Evolutionary conservation across 495 filamentous ascomycete genomes (phyloP), one percentile per base, ranked within the genome.

Genomic region (Penicilliopsis zonata): DNA sequence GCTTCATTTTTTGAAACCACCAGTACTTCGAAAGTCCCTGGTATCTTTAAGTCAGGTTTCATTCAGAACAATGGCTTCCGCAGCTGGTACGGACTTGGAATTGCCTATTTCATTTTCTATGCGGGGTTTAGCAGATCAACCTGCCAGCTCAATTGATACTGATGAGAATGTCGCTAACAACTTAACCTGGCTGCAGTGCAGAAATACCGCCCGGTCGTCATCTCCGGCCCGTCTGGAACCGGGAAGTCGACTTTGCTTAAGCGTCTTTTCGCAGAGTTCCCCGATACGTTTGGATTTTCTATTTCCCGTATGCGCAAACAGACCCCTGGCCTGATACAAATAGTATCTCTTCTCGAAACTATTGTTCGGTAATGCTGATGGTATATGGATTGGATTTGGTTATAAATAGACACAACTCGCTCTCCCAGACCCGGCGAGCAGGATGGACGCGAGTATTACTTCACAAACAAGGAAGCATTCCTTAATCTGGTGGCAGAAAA

Each of bases 241-340:
- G 88, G 88, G 27, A 94, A 96, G 70, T 80, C 76, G 28, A 94
- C 88, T 15, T 70, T 96, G 14, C 74, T 90, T 41, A 76, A 77
- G 41, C 62, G 73, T 12, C 76, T 96, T 9, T 74, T 78, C 46
- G 59, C 56, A 16, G 63, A 70, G 13, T 74, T 78, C 50, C 83
- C 84, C 9, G 64, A 78, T 40, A 76, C 66, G 22, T 94, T 94
- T 53, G 74, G 75, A 9, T 82, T 93, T 43, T 83, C 78, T 24
- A 69, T 94, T 30, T 88, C 82, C 20, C 82, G 59, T 62, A 41
- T 9, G 44, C n/a, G n/a, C n/a, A n/a, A n/a, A n/a, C n/a, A n/a
- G n/a, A n/a, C n/a, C n/a, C n/a, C n/a, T n/a, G n/a, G n/a, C n/a
- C n/a, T n/a, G n/a, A n/a, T n/a, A n/a, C n/a, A n/a, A n/a, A n/a